Base-by-base conservation (phyloP, 768 basidiomycete species). In the Cystofilobasidium bisporidii region DNA sequence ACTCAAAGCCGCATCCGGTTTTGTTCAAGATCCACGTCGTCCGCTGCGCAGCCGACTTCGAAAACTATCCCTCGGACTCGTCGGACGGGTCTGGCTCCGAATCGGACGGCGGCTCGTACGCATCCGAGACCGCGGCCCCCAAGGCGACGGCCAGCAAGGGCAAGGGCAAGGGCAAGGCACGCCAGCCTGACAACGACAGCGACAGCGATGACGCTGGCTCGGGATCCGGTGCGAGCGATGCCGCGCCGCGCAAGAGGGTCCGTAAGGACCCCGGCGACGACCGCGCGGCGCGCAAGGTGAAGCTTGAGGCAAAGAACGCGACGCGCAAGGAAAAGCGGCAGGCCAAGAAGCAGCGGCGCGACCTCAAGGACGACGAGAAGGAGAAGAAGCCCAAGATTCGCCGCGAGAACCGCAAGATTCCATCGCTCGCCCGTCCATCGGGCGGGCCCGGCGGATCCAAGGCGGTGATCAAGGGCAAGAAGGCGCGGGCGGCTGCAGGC, bases 121-220 rank as follows among this genome's bases (percentile, higher is more conserved):
- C 6, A 12, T 36, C 36, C 36, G 36, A 36, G 36, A n/a, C n/a
- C n/a, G n/a, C n/a, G n/a, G n/a, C n/a, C n/a, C 36, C 36, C 36
- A 12, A 36, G 36, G 6, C 36, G 36, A 5, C 12, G 20, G 18
- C 18, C 5, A 24, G 24, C 50, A 55, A 55, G 30, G 53, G 1
- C 30, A 56, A 56, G 53, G 14, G 28, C 28, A 28, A 32, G 8
- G 30, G 18, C 53, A 56, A 30, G 12, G 30, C 28, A 12, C 36
- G 36, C 15, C 17, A 47, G 45, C 45, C n/a, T 26, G 26, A 26
- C 50, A 26, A 30, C 5, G 28, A 30, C 6, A 56, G 28, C 2
- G 53, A 56, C 30, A 56, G 28, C 53, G 53, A 56, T 30, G 47
- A 48, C 47, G 11, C 47, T 3, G 47, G 47, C 47, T 48, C 47